Percentiles rank a stretch among this genome's conserved stretches.
Evolutionary conservation across 2,329 filamentous ascomycete genomes (phyloP).

Genomic region (Ophiostoma populinum): DNA sequence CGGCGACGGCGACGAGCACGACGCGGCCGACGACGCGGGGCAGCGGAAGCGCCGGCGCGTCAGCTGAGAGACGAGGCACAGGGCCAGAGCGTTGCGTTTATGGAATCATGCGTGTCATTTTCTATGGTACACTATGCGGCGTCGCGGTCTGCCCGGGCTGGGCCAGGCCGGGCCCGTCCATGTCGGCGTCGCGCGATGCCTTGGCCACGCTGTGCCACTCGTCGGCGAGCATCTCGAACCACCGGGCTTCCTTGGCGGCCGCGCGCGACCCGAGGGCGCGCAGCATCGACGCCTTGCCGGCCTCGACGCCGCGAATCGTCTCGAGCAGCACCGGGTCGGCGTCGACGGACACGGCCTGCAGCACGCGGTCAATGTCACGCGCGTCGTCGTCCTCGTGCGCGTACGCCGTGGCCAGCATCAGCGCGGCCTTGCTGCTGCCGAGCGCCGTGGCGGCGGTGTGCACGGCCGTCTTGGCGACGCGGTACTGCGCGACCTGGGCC

Average conservation of each 20-base stretch:
- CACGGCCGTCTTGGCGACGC: conserved; percentile 11
- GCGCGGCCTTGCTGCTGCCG: conserved; percentile 15
- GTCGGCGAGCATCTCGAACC: conserved; percentile 11
- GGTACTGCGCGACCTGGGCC: not conserved
- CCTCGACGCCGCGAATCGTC: conserved; percentile 9
- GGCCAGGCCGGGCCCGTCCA: too few relatives aligned
- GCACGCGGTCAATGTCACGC: conserved; percentile 4
- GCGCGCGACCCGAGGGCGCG: conserved; percentile 3
- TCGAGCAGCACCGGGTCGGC: conserved; percentile 12
- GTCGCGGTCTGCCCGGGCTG: too few relatives aligned
- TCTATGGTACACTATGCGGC: too few relatives aligned
- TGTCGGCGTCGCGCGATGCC: not conserved
- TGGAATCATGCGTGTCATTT: not conserved
- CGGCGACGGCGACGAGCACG: conserved; percentile 26
- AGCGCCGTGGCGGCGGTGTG: conserved; percentile 17
- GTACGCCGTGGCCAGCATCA: conserved; percentile 15
- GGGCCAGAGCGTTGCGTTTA: not conserved
- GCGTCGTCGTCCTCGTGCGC: conserved; percentile 7
- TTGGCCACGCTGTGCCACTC: conserved; percentile 14
- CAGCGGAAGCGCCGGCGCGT: too few relatives aligned
- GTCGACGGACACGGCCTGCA: conserved; percentile 17
- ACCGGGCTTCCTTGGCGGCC: conserved; percentile 2
- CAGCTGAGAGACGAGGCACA: too few relatives aligned
- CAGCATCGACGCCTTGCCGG: not conserved
- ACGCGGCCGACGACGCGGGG: too few relatives aligned